Conservation (phyloP, 768 basidiomycete species). For the Naematelia aurantialba region DNA sequence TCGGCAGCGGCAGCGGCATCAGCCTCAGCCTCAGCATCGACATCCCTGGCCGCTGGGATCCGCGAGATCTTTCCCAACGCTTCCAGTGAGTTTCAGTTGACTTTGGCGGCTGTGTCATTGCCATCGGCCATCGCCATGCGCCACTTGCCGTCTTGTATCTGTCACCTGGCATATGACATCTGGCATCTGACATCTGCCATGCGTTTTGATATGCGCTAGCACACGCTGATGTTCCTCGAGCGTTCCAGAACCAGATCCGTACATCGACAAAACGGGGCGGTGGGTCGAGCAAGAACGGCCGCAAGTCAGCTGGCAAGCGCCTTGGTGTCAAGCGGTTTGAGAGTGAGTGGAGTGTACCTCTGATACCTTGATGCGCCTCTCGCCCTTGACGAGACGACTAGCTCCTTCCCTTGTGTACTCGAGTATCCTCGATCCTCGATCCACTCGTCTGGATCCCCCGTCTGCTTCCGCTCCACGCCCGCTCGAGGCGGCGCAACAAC, state of each 20-base stretch:
- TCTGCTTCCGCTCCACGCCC: no score
- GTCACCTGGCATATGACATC: no score
- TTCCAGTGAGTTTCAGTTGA: constrained; percentile 23
- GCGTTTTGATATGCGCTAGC: no score
- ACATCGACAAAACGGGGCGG: constrained; percentile 96
- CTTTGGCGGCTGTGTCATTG: neutral
- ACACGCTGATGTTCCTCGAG: neutral
- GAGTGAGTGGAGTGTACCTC: constrained; percentile 56
- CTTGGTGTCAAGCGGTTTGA: constrained; percentile 95
- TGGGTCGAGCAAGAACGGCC: constrained; percentile 86
- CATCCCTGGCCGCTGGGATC: neutral
- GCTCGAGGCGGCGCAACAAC: no score
- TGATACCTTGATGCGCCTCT: no score
- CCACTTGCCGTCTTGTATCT: no score
- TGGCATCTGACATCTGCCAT: no score
- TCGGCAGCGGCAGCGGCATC: neutral
- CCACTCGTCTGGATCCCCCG: no score
- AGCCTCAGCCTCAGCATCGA: neutral
- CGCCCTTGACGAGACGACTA: no score
- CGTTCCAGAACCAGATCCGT: constrained; percentile 58
- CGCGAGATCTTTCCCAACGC: constrained; percentile 4
- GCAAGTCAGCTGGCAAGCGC: constrained; percentile 87
- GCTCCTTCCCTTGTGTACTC: no score
- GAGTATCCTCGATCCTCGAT: no score
- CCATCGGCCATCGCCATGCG: neutral